Base-by-base conservation (phyloP, 495 filamentous ascomycete species). In the Penicillium chermesinum region DNA sequence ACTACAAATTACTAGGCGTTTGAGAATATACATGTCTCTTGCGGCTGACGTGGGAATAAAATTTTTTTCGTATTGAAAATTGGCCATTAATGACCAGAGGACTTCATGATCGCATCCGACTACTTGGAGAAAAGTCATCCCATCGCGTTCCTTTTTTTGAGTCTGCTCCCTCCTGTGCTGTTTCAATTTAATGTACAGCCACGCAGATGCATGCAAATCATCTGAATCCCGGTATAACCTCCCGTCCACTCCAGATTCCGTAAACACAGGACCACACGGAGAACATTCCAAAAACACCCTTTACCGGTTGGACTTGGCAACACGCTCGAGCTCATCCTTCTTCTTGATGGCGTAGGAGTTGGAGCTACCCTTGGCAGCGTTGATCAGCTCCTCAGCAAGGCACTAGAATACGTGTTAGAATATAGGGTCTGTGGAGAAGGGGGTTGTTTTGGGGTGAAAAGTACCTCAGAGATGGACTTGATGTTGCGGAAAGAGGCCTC, bases 331-430 rank as follows among this genome's bases (percentile, higher is more conserved):
- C 85, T 99, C 94, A 73, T 99, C 93, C 90, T 99, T 99, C 89
- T 99, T 99, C 88, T 99, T 99, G 82, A 99, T 99, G 55, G 93
- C 93, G 70, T 97, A 99, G 54, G 88, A 95, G 88, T 99, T 99
- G 75, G 87, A 91, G 84, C 86, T 91, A 59, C 93, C 93, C 87
- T 99, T 99, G 70, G 94, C 93, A 66, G 94, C 94, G 81, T 99
- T 99, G 84, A 99, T 96, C 67, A 99, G 83, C 82, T 99, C 93
- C 77, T 99, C 93, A 70, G 93, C 91, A 65, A 98, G 78, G 78
- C 93, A 46, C 85, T 98, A 93, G 63, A 93, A 90, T 56, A 85
- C 89, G 69, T 84, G 89, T 89, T 98, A 41, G n/a, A n/a, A 13
- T 21, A 9, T 9, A 19, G 21, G 7, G 18, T 41, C 86, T 58